Base-by-base conservation (phyloP, 768 basidiomycete genomes). In the Tricholoma sp. region DNA sequence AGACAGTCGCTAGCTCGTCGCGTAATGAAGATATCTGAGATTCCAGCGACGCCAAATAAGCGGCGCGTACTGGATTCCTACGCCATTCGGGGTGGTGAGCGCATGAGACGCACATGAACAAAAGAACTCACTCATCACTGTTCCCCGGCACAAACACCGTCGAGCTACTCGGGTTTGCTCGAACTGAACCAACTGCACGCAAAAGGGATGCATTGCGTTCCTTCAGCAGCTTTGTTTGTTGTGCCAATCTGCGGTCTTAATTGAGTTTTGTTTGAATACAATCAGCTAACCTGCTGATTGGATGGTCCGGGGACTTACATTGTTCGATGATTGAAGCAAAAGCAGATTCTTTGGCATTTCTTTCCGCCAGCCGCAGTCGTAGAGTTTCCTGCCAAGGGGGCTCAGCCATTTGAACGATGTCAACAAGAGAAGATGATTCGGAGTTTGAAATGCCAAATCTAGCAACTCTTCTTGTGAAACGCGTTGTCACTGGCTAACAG, bases 1-100 rank as follows among this genome's bases (percentile, higher is more conserved):
- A 99, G 1, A 96, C 85, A 8, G 89, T 91, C 2, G 95, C 92
- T 51, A 98, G 80, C 70, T 98, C 96, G 63, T 91, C 89, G 32
- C 95, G 86, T 50, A 97, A 77, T 10, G 90, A 86, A 2, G 93
- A 92, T 70, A 98, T 90, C 68, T 98, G 94, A 4, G 89, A 87
- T 71, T 98, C 95, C 50, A 98, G 84, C 18, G 96, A 97, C 0
- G 86, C 77, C 71, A 95, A 85, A 71, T 96, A 93, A 14, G 94
- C 94, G 35, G 88, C 83, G 43, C 88, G 85, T 41, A 95, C 88
- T 22, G 92, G 87, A 68, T 93, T 90, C 61, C 89, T 93, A 64
- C 35, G 54, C 56, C 50, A 61, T 65, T 54, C 22, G 53, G n/a
- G 58, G 54, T 55, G 56, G 50, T 50, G 47, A 53, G 57, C 49